phyloP scores from a whole-genome alignment of 306 rosid species.

The Pyrus betulifolia region DNA sequence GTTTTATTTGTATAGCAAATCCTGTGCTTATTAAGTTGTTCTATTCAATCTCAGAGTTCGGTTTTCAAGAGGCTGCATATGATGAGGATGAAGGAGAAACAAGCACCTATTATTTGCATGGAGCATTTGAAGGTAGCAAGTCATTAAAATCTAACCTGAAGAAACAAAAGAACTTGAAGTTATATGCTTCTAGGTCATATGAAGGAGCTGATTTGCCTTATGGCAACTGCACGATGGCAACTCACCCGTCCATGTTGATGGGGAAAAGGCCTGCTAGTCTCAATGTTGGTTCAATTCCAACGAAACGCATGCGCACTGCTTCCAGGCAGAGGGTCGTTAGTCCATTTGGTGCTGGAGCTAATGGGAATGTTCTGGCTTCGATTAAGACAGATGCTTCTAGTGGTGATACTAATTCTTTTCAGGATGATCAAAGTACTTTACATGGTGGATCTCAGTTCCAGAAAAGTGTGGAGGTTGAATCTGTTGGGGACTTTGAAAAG shows the following conservation, averaged over 20 bases:
- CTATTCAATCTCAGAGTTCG: slow-evolving; percentile 37
- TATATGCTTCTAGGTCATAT: slow-evolving; percentile 41
- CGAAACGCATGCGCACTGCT: slow-evolving; percentile 86
- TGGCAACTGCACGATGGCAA: slow-evolving; percentile 43
- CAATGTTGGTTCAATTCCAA: slow-evolving; percentile 71
- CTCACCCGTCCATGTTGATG: slow-evolving; percentile 46
- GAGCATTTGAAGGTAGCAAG: slow-evolving; percentile 55
- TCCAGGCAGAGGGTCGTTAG: slow-evolving; percentile 80
- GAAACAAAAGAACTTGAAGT: slow-evolving; percentile 47
- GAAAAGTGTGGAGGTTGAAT: slow-evolving; percentile 89
- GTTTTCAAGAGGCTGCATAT: slow-evolving; percentile 51
- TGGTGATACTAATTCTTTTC: slow-evolving; percentile 96
- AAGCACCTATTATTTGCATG: slow-evolving; percentile 45
- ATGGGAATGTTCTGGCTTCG: slow-evolving; percentile 55
- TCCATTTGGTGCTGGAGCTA: slow-evolving; percentile 55
- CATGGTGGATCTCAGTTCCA: slow-evolving; percentile 73
- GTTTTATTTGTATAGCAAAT: neutral
- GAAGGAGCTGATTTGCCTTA: slow-evolving; percentile 65
- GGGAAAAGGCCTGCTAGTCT: slow-evolving; percentile 76
- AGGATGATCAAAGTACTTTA: slow-evolving; percentile 88
- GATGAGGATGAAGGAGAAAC: slow-evolving; percentile 89
- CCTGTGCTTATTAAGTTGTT: slow-evolving; percentile 12
- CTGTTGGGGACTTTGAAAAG: slow-evolving; percentile 74
- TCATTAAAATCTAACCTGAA: slow-evolving; percentile 48
- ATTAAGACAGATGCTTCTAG: slow-evolving; percentile 93